Evolutionary conservation across 306 rosid species (phyloP), one percentile per base, ranked within the genome.

Genomic region (Sphenostylis stenocarpa): DNA sequence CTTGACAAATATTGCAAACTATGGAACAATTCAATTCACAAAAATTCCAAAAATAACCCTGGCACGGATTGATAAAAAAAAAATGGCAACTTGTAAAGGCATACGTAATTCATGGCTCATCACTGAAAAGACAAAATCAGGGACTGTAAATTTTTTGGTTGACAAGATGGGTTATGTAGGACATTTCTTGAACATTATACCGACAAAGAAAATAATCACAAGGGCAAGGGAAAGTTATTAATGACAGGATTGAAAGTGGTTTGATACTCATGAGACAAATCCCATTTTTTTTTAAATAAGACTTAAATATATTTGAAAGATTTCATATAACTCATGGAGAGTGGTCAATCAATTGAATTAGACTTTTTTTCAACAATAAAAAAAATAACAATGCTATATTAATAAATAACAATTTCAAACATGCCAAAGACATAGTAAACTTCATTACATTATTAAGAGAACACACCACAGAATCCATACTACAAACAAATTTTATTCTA

Each of bases 141-240:
- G 24, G n/a, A 72, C 53, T 72, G 49, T 45, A 17, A n/a, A 7
- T 17, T 49, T 64, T 76, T 6, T 23, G 29, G 51, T 17, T 73
- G 77, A 72, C 63, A 67, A 21, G 70, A 78, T 39, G 41, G 56
- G 55, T 20, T 38, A 73, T 78, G 77, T 83, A 11, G 80, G 77
- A 58, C 73, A 71, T 73, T 69, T 67, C 73, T 49, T 28, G 14
- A 31, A 60, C 69, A 39, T 73, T 49, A 34, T 64, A 31, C 9
- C 67, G 67, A 5, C 64, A 7, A 45, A 10, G 49, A 7, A 56
- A 31, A 51, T n/a, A 17, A 57, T 13, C 38, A 67, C 28, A 53
- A 39, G 6, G 12, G 2, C 14, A n/a, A 12, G 23, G 15, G 24
- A 15, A 60, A 29, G 20, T n/a, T n/a, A n/a, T n/a, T 15, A 34